These are phyloP conservation scores for Fraxinus quadrangulata DNA, from an alignment of 257 asterid species.

Conservation along the genomic window DNA sequence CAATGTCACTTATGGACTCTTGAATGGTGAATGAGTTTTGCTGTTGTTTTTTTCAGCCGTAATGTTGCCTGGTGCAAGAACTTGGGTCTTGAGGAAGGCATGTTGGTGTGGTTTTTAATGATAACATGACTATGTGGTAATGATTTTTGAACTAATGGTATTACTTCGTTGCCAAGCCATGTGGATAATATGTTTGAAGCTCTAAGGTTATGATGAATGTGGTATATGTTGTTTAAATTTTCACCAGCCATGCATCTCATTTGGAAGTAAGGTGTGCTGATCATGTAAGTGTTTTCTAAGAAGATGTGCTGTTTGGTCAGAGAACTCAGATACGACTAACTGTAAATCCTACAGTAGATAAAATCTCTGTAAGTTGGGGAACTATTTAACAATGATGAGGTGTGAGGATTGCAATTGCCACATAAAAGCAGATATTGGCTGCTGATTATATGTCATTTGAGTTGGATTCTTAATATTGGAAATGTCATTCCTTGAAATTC, in stretches of 20 bases:
- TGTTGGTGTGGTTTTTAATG: conserved; percentile 43
- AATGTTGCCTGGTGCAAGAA: conserved; percentile 78
- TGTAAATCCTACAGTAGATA: conserved; percentile 21
- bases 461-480: neutral
- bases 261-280: conserved; percentile 25
- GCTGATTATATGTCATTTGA: conserved; percentile 18
- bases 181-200: conserved; percentile 31
- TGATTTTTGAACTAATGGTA: conserved; percentile 20
- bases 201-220: conserved; percentile 28
- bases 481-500: neutral
- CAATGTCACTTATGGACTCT: conserved; percentile 37
- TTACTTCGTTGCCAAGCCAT: conserved; percentile 24
- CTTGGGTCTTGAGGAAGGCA: conserved; percentile 73
- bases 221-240: conserved; percentile 24
- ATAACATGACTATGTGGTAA: conserved; percentile 29
- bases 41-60: conserved; percentile 84
- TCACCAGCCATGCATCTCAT: conserved; percentile 28
- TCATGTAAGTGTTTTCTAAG: conserved; percentile 23
- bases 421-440: conserved; percentile 25
- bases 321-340: conserved; percentile 25
- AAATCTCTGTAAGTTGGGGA: conserved; percentile 28
- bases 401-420: conserved; percentile 32
- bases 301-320: conserved; percentile 30
- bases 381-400: conserved; percentile 9
- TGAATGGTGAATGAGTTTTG: conserved; percentile 57